A percentile compares a stretch with the other conserved stretches of the same genome.
Evolutionary conservation across 768 basidiomycete genomes (phyloP).

Genomic region (Leucosporidium yakuticum): DNA sequence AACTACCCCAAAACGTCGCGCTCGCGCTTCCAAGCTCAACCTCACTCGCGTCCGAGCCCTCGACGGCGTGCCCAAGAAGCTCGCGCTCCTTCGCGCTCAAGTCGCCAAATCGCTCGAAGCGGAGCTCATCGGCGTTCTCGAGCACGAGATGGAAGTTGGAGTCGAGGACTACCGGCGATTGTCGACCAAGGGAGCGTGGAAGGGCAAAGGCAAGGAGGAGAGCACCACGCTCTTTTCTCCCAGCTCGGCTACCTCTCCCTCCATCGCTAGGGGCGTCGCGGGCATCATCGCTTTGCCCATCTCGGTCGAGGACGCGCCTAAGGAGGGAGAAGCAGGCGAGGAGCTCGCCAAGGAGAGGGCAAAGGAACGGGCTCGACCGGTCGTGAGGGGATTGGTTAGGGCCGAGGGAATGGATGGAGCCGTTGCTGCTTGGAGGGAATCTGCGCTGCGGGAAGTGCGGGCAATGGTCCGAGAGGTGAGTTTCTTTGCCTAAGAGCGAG

Average conservation of each 20-base stretch:
- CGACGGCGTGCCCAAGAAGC: slow-evolving; percentile 63
- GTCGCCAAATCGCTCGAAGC: slow-evolving; percentile 69
- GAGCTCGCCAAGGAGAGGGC: slow-evolving; percentile 25
- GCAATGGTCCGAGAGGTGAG: slow-evolving; percentile 42
- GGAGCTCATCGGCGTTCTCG: slow-evolving; percentile 68
- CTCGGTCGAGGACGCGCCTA: neutral
- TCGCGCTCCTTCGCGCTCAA: slow-evolving; percentile 64
- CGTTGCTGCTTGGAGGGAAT: slow-evolving; percentile 42
- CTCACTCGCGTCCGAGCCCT: slow-evolving; percentile 68
- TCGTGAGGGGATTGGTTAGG: slow-evolving; percentile 69
- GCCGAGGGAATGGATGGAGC: slow-evolving; percentile 41
- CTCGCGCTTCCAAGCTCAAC: slow-evolving; percentile 46
- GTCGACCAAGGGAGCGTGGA: slow-evolving; percentile 48
- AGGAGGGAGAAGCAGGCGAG: neutral
- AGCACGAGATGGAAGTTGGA: slow-evolving; percentile 54
- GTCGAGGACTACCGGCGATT: slow-evolving; percentile 67
- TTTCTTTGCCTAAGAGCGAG: slow-evolving; percentile 42
- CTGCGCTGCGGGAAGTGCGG: slow-evolving; percentile 48
- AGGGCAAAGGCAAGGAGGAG: slow-evolving; percentile 34
- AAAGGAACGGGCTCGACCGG: slow-evolving; percentile 51
- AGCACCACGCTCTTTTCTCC: neutral
- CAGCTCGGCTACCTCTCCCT: no score
- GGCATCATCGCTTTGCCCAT: neutral
- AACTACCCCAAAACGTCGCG: neutral
- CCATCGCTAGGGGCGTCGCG: neutral